Conservation (phyloP, 2,329 filamentous ascomycete species). For the Clonostachys byssicola region DNA sequence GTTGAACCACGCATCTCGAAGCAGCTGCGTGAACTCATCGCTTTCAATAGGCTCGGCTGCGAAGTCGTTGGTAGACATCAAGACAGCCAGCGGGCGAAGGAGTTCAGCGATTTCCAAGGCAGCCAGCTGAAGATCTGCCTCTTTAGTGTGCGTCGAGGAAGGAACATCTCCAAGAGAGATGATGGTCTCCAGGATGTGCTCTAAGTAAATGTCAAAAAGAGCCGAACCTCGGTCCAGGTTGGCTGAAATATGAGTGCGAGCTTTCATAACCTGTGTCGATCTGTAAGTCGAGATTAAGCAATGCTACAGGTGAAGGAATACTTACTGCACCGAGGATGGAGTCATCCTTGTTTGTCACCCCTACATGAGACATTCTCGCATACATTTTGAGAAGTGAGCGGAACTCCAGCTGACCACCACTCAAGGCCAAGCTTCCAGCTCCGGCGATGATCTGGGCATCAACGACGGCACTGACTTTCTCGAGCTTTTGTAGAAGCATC, state of each 20-base stretch:
- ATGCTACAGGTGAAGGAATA: constrained; percentile 5
- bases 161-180: constrained; percentile 87
- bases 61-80: constrained; percentile 67
- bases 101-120: constrained; percentile 85
- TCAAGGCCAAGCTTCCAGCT: constrained; percentile 71
- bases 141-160: constrained; percentile 67
- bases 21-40: constrained; percentile 67
- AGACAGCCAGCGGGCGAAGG: constrained; percentile 78
- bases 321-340: constrained; percentile 68
- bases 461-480: constrained; percentile 74
- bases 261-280: constrained; percentile 60
- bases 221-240: constrained; percentile 65
- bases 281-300: constrained; percentile 3
- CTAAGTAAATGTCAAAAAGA: constrained; percentile 78
- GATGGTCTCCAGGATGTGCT: constrained; percentile 79
- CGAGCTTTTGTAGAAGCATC: constrained; percentile 94
- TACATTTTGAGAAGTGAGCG: constrained; percentile 83
- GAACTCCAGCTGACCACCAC: constrained; percentile 77
- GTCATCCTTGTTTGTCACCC: constrained; percentile 63
- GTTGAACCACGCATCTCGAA: constrained; percentile 97
- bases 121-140: constrained; percentile 77
- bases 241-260: constrained; percentile 73
- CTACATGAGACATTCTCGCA: constrained; percentile 68
- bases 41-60: constrained; percentile 43
- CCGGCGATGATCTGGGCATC: constrained; percentile 85